Conservation (phyloP, 306 rosid genomes). For the Prunus fruticosa region DNA sequence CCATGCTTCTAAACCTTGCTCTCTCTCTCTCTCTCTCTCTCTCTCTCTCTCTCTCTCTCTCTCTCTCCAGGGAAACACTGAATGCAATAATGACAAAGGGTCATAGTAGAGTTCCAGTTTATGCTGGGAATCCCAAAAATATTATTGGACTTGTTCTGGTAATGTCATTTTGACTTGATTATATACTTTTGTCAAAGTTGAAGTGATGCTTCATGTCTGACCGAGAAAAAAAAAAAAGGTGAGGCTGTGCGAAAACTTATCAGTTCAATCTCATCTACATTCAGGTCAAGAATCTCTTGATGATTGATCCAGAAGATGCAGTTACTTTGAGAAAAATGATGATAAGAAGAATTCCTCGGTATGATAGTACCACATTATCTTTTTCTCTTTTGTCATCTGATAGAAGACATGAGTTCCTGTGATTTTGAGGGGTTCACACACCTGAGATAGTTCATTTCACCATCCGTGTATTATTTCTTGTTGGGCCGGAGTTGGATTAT, state of each 20-base stretch:
- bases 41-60: background rate
- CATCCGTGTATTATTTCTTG: background rate
- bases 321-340: conserved; percentile 76
- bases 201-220: background rate
- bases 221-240: background rate
- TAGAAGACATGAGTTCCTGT: conserved; percentile 10
- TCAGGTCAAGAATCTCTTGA: conserved; percentile 92
- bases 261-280: conserved; percentile 20
- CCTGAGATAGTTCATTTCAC: conserved; percentile 10
- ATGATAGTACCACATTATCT: conserved; percentile 21
- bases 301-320: conserved; percentile 66
- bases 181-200: background rate
- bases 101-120: conserved; percentile 97
- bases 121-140: conserved; percentile 61
- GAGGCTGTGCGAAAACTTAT: background rate
- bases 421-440: conserved; percentile 1
- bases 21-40: background rate
- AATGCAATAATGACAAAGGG: conserved; percentile 86
- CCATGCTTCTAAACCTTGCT: conserved; percentile 22
- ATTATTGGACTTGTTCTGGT: conserved; percentile 97
- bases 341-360: conserved; percentile 94
- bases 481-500: conserved; percentile 11
- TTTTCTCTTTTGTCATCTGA: conserved; percentile 2
- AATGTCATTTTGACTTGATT: conserved; percentile 25
- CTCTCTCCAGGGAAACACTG: conserved; percentile 67